A percentile compares a stretch with the other conserved stretches of the same genome.
Conservation (phyloP, 176 grass and related monocot genomes). For the Eleusine indica region DNA sequence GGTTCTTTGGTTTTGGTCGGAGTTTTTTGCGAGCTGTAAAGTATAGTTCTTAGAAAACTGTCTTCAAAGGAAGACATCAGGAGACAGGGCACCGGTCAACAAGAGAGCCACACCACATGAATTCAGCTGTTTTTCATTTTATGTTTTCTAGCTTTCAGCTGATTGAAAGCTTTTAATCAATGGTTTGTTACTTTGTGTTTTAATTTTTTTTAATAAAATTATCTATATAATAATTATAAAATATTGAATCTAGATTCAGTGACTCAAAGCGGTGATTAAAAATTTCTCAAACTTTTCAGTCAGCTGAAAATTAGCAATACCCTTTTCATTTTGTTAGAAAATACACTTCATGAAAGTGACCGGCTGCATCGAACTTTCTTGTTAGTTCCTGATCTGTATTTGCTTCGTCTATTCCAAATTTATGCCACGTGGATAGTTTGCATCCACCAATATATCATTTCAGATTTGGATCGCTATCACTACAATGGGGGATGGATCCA, state of each 20-base stretch:
- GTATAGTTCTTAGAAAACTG: not conserved
- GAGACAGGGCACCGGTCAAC: not conserved
- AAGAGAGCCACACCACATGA: not conserved
- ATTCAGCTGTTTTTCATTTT: not conserved
- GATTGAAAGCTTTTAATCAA: too few relatives aligned
- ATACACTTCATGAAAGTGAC: not conserved
- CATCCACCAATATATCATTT: not conserved
- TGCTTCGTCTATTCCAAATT: not conserved
- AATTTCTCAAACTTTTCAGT: too few relatives aligned
- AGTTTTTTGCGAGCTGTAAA: not conserved
- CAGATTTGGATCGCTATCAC: not conserved
- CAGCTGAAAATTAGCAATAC: too few relatives aligned
- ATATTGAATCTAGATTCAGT: too few relatives aligned
- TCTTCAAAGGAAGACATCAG: not conserved
- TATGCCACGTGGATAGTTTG: slow-evolving; percentile 4
- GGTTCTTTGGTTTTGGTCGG: not conserved
- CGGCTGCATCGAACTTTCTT: not conserved
- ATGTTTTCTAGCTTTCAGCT: too few relatives aligned
- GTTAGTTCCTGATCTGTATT: not conserved
- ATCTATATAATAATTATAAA: too few relatives aligned
- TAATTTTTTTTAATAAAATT: too few relatives aligned
- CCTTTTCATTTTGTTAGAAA: not conserved
- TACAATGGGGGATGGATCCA: not conserved
- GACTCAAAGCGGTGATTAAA: too few relatives aligned
- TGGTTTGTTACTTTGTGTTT: too few relatives aligned